These are phyloP conservation scores for Albatrellus ellisii DNA, from an alignment of 768 basidiomycete genomes.

Conservation along the genomic window DNA sequence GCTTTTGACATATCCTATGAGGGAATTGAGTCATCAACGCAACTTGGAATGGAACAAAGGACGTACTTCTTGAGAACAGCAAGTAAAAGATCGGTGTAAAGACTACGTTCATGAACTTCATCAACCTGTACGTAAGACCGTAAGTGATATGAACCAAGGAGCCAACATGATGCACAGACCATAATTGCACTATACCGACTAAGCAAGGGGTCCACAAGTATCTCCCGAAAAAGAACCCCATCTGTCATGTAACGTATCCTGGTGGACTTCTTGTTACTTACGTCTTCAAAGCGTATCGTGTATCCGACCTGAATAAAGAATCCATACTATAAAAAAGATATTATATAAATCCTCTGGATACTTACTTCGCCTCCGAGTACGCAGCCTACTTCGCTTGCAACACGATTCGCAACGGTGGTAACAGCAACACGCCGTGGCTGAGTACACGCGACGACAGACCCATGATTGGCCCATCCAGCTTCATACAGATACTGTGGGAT, in stretches of 20 bases:
- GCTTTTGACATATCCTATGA: slow-evolving; percentile 76
- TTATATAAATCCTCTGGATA: slow-evolving; percentile 71
- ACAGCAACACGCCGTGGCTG: slow-evolving; percentile 91
- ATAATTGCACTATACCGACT: slow-evolving; percentile 93
- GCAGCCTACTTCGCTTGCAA: slow-evolving; percentile 85
- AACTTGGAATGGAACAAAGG: neutral
- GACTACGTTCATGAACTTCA: slow-evolving; percentile 91
- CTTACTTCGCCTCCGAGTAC: slow-evolving; percentile 79
- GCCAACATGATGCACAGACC: slow-evolving; percentile 31
- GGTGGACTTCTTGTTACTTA: slow-evolving; percentile 73
- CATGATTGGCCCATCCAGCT: slow-evolving; percentile 81
- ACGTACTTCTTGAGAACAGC: slow-evolving; percentile 86
- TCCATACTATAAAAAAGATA: slow-evolving; percentile 88
- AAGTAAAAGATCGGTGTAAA: slow-evolving; percentile 90
- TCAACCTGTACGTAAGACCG: slow-evolving; percentile 50
- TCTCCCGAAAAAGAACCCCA: slow-evolving; percentile 95
- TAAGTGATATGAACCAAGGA: slow-evolving; percentile 1
- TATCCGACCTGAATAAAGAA: slow-evolving; percentile 69
- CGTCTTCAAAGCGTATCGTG: slow-evolving; percentile 92
- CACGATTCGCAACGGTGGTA: slow-evolving; percentile 83
- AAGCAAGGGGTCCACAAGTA: slow-evolving; percentile 81
- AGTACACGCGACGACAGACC: slow-evolving; percentile 82
- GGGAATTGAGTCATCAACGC: neutral
- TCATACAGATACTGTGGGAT: slow-evolving; percentile 92
- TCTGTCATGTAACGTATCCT: slow-evolving; percentile 95